Base-by-base conservation (phyloP, 257 asterid species). In the Dorcoceras hygrometricum region DNA sequence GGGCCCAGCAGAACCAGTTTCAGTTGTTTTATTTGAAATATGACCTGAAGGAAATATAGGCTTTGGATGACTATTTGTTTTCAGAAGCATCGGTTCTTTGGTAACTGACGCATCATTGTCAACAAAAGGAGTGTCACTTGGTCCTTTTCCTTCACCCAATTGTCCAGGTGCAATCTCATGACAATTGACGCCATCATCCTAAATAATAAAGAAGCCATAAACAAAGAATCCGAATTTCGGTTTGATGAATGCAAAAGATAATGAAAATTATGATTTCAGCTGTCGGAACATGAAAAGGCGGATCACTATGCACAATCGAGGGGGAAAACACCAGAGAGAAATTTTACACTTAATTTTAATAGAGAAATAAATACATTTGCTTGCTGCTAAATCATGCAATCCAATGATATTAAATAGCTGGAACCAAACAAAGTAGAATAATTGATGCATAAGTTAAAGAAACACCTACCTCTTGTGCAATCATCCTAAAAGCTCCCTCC, bases 401-500 rank as follows among this genome's bases (percentile, higher is more conserved):
- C 12, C 57, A n/a, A 23, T 43, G n/a, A 28, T 59, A 51, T 28
- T 11, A 39, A 63, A 55, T 25, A 19, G 20, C 4, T 4, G 16
- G 22, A 4, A 46, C 8, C 8, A 46, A 46, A 46, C 53, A 0
- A 46, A 46, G 22, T 18, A 46, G 20, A 39, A 0, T 46, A 46
- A 46, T 18, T 46, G 4, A 46, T 46, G 54, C 20, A 46, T 43
- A 39, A 60, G 16, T 22, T 20, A n/a, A 59, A 66, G 70, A 36
- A 62, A 54, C 71, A 58, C 71, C 8, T 46, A 46, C 54, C 54
- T 46, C 54, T 46, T 46, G 54, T 3, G 20, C 54, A 16, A 0
- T 14, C 54, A 88, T 90, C 83, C 78, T 80, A 74, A 88, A 86
- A 69, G 84, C 85, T 59, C 76, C 81, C 76, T 77, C 86, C 87